These are phyloP conservation scores for Stygiomarasmius scandens DNA, from an alignment of 1,284 basidiomycete species.

Conservation along the genomic window DNA sequence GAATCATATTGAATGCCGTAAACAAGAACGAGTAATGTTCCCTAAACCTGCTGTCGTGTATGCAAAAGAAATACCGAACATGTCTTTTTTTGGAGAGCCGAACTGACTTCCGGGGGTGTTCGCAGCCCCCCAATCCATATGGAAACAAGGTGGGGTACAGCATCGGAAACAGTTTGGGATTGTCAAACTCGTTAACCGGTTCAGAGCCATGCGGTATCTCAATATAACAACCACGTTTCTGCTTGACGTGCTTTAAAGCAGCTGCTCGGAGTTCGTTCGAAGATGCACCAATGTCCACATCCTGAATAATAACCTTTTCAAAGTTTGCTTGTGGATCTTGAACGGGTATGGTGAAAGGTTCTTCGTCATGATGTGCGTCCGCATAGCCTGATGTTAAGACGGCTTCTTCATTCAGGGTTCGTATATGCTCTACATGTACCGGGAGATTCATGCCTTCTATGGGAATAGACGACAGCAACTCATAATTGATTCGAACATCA, in stretches of 20 bases:
- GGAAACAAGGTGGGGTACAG: constrained; percentile 1
- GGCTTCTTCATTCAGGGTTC: too few species aligned
- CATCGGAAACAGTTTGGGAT: constrained; percentile 1
- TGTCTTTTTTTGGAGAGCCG: constrained; percentile 11
- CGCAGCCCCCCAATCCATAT: not conserved
- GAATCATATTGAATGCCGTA: not conserved
- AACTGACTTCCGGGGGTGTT: not conserved
- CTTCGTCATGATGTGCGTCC: too few species aligned
- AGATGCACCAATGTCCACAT: constrained; percentile 30
- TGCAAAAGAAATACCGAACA: not conserved
- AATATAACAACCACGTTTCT: constrained; percentile 27
- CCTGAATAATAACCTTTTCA: constrained; percentile 33
- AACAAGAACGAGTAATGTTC: constrained; percentile 1
- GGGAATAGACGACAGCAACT: too few species aligned
- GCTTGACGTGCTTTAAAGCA: constrained; percentile 33
- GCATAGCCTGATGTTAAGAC: too few species aligned
- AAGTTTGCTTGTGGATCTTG: constrained; percentile 15
- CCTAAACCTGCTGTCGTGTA: not conserved
- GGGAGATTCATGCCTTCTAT: too few species aligned
- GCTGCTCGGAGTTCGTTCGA: constrained; percentile 33
- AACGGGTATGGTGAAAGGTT: not conserved
- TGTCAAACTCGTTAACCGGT: not conserved
- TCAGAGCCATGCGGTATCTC: constrained; percentile 19
- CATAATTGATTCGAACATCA: constrained; percentile 33
- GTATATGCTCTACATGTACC: too few species aligned